A percentile compares a stretch with the other conserved stretches of the same genome.
phyloP scores from a whole-genome alignment of 2,329 filamentous ascomycete genomes.

The Alternaria atra region DNA sequence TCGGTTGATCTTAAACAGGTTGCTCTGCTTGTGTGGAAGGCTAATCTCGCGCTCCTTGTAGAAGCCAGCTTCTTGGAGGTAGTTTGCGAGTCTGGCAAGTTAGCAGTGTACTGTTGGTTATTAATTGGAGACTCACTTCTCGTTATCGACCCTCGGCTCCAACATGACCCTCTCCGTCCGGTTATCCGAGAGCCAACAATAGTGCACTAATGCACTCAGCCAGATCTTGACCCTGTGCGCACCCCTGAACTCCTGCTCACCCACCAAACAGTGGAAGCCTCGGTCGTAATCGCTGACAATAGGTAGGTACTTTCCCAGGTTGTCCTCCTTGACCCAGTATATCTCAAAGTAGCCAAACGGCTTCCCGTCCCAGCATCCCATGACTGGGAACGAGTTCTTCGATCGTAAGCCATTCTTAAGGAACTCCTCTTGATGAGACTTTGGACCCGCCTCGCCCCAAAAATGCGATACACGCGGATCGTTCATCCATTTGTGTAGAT shows the following conservation, averaged over 20 bases:
- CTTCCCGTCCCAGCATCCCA: constrained; percentile 92
- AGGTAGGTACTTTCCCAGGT: constrained; percentile 73
- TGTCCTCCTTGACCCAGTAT: constrained; percentile 97
- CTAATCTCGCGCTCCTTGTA: constrained; percentile 85
- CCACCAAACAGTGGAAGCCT: constrained; percentile 87
- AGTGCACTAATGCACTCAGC: constrained; percentile 88
- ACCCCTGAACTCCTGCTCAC: constrained; percentile 90
- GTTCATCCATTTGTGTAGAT: constrained; percentile 89
- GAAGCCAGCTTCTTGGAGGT: constrained; percentile 79
- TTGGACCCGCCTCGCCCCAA: constrained; percentile 75
- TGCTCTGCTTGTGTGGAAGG: constrained; percentile 92
- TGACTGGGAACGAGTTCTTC: constrained; percentile 84
- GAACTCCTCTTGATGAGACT: constrained; percentile 70
- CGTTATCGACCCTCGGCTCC: constrained; percentile 91
- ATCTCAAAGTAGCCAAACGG: constrained; percentile 98
- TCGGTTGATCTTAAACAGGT: constrained; percentile 80
- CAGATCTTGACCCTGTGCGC: constrained; percentile 78
- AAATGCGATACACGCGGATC: constrained; percentile 83
- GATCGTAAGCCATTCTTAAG: constrained; percentile 71
- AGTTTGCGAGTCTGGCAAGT: constrained; percentile 68
- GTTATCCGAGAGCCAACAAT: constrained; percentile 78
- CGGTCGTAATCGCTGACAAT: constrained; percentile 82
- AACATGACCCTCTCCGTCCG: constrained; percentile 84
- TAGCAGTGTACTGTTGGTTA: constrained; percentile 3
- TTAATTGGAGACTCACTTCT: constrained; percentile 68